Base-by-base conservation (phyloP, 768 basidiomycete genomes). In the Boletus subparvulus region DNA sequence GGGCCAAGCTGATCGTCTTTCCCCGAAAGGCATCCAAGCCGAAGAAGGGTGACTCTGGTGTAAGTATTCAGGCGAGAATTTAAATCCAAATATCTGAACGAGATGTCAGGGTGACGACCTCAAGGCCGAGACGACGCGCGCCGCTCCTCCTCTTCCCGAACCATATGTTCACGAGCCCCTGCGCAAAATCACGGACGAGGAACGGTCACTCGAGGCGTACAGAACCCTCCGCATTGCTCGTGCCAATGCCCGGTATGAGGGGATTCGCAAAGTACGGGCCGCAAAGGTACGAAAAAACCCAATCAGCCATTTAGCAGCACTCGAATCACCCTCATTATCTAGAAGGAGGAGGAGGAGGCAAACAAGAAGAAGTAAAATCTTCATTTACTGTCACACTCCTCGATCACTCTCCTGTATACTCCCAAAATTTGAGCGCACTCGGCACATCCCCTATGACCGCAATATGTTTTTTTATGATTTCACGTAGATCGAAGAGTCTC, bases 11-110 rank as follows among this genome's bases (percentile, higher is more conserved):
- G 71, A 88, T 98, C 65, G 89, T 99, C 77, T 98, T 97, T 90
- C 95, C 97, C 73, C 87, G 91, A 75, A 95, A 97, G 78, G 83
- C 91, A 62, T 82, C 85, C 75, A 98, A 98, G 80, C 87, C 91
- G 70, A 98, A 97, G 86, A 88, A 90, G 83, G 92, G 92, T 55
- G 95, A 98, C 76, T 90, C 94, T 47, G 84, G 86, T 57, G 94
- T 94, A 69, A 63, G 92, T 80, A 39, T 41, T 46, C 26, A 19
- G 13, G 36, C 6, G 5, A 19, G 3, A 21, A 24, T 40, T 36
- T 21, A 24, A 3, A 19, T 37, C 30, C 46, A 37, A 21, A 47
- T 58, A 26, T 52, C 59, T 64, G 36, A 62, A 26, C 30, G 26
- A 37, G 46, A 28, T 41, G 30, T 35, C 64, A 96, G 93, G 86